Evolutionary conservation across 257 asterid genomes (phyloP), one percentile per base, ranked within the genome.

Genomic region (Jaltomata sinuosa): DNA sequence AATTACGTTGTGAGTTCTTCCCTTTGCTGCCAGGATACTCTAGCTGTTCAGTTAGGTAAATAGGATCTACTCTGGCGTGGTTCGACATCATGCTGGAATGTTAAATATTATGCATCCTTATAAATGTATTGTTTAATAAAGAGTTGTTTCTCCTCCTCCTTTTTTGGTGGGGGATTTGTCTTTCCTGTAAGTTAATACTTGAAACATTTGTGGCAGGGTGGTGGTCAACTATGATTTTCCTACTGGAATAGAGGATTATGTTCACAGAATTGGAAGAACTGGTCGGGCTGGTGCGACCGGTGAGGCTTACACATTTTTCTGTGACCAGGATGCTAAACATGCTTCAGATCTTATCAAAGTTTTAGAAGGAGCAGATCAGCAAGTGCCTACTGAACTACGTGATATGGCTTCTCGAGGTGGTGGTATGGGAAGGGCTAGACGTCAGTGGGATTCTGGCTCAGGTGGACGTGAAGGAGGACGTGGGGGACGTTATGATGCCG

Each of bases 241-340:
- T 15, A 94, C 88, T 2, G 99, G 99, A 71, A 83, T 97, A 78
- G 99, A 97, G 92, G 99, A 95, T 88, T 97, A 97, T 78, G 99
- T 97, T 81, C 99, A 97, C 93, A 92, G 99, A 85, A 94, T 97
- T n/a, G 99, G 99, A 87, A 97, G 99, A 90, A 97, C 99, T 5
- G 99, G 99, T 38, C 92, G 99, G 59, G 99, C 99, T 3, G 99
- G 99, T 80, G 99, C 99, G 25, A 93, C 98, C 62, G 99, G 99
- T 19, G 85, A 88, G 74, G 97, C 99, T 9, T 91, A 91, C 57
- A 94, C 99, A 11, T 97, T 97, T 87, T 87, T 97, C 11, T 83
- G 91, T 83, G 97, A 91, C 87, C 96, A 97, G 86, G 99, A 97
- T 86, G 93, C 94, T 0, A 97, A 91, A 89, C 92, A 95, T 85